Base-by-base conservation (phyloP, 2,329 filamentous ascomycete species). In the Aureobasidium sp. region DNA sequence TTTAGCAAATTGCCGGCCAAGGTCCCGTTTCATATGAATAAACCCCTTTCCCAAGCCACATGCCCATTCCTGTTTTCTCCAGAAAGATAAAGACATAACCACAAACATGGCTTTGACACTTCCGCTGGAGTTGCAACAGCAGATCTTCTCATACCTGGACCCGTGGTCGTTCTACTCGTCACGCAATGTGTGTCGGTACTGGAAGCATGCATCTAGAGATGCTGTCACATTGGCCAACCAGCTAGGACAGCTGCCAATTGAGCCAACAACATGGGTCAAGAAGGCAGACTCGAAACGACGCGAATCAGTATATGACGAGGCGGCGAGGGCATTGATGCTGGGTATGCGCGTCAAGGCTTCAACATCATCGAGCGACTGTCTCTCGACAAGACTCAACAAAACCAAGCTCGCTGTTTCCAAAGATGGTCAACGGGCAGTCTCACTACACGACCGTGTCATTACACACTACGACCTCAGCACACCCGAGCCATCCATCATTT, bases 81-180 rank as follows among this genome's bases (percentile, higher is more conserved):
- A 30, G 40, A 44, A 44, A 32, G 40, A 44, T 25, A 44, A 44
- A 12, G 12, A 29, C 16, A 30, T 3, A 39, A n/a, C n/a, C 19
- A 30, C 24, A 32, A 51, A 12, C 25, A 55, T 55, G 53, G 45
- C 53, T 11, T 21, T 42, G 19, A 54, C 57, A 42, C 58, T 68
- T 4, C 65, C 64, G 30, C 55, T 66, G 11, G 65, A 68, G 51
- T 56, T 68, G 29, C 65, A 65, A 47, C 65, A 67, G 56, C 64
- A 65, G 21, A 56, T 66, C 48, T 68, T 64, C 58, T 54, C 58
- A 22, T 61, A 57, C 55, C 61, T 68, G 38, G 64, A 67, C 37
- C 57, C 63, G 6, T 59, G 55, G 38, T 64, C 64, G 3, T 68
- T 67, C 58, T 62, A 62, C 50, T 56, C 60, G 6, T 62, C 63